These are phyloP conservation scores for Penstemon newberryi DNA, from an alignment of 257 asterid species.

Conservation along the genomic window DNA sequence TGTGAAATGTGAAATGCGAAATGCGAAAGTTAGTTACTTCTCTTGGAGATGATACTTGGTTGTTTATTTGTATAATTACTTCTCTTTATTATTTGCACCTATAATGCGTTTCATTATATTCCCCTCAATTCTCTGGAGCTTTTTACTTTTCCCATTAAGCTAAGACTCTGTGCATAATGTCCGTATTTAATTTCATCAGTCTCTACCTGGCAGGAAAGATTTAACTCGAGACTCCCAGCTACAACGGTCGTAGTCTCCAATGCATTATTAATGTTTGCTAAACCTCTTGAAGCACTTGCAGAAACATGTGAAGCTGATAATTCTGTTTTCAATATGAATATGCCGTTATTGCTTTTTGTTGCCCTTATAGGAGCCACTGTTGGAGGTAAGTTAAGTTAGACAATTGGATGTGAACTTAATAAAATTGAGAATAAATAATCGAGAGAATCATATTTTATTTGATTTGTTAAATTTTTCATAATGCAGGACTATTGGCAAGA, in stretches of 20 bases:
- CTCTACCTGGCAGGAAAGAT: slow-evolving; percentile 45
- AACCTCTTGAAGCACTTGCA: slow-evolving; percentile 78
- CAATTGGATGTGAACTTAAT: slow-evolving; percentile 1
- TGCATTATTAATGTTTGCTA: slow-evolving; percentile 47
- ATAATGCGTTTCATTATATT: no score
- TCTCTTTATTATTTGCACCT: no score
- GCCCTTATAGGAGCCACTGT: slow-evolving; percentile 94
- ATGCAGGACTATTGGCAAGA: slow-evolving; percentile 86
- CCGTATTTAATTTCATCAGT: slow-evolving; percentile 5
- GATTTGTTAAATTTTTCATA: background rate
- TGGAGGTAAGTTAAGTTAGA: slow-evolving; percentile 63
- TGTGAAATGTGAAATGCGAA: background rate
- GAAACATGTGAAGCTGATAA: slow-evolving; percentile 80
- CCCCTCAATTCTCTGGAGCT: background rate
- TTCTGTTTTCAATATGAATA: slow-evolving; percentile 65
- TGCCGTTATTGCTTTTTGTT: slow-evolving; percentile 90
- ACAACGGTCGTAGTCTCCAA: slow-evolving; percentile 45
- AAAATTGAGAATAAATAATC: background rate
- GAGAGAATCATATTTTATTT: background rate
- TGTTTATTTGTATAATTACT: no score
- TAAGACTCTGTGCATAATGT: background rate
- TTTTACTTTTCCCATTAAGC: background rate
- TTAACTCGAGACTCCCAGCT: slow-evolving; percentile 40
- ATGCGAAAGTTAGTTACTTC: no score
- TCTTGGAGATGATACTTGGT: no score